Evolutionary conservation across 139 green algal species (phyloP).

Genomic region (Chlorella sp.): DNA sequence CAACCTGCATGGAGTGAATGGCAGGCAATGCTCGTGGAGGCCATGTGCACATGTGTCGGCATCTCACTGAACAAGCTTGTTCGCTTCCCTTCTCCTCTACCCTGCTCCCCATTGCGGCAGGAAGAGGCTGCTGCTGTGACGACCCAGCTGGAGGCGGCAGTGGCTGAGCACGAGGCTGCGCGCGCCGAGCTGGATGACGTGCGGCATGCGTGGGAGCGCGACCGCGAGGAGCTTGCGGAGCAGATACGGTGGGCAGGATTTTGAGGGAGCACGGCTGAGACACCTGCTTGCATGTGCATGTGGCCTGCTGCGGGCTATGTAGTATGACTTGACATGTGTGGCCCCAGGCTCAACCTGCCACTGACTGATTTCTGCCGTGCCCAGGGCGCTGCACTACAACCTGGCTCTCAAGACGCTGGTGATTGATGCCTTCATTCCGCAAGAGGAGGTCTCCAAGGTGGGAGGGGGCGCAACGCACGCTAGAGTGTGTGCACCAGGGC

Average conservation of each 20-base stretch:
- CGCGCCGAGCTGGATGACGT: constrained; percentile 69
- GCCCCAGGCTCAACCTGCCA: too few relatives aligned
- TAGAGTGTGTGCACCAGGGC: too few relatives aligned
- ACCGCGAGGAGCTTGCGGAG: constrained; percentile 80
- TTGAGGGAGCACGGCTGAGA: background rate
- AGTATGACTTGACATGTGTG: background rate
- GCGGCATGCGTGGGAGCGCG: constrained; percentile 70
- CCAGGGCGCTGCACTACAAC: constrained; percentile 77
- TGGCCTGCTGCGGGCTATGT: background rate
- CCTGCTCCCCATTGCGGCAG: background rate
- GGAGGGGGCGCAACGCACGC: too few relatives aligned
- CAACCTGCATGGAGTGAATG: background rate
- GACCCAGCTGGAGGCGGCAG: constrained; percentile 77
- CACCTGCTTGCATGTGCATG: background rate
- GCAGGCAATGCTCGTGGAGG: background rate
- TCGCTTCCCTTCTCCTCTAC: background rate
- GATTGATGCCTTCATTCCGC: constrained; percentile 82
- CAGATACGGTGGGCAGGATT: constrained; percentile 15
- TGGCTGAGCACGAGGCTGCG: constrained; percentile 63
- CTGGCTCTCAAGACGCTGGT: constrained; percentile 83
- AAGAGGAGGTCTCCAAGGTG: constrained; percentile 75
- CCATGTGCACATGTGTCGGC: too few relatives aligned
- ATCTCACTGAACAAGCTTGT: background rate
- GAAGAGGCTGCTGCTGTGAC: constrained; percentile 79
- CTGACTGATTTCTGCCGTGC: too few relatives aligned